Conservation (phyloP, 2,329 filamentous ascomycete species). For the Xylaria hypoxylon region DNA sequence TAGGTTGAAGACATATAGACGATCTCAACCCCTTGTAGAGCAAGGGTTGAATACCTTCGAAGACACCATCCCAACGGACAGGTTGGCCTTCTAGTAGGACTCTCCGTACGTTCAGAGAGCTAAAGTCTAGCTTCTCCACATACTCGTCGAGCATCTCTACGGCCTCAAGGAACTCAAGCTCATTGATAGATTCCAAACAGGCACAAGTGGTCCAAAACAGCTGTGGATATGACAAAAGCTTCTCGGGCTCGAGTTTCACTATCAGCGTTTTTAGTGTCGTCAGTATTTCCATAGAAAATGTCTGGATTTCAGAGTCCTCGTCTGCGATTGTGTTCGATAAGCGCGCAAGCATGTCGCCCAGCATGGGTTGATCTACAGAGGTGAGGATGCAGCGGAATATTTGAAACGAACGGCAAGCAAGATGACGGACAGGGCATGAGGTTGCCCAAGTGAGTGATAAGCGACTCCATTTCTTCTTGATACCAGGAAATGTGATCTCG, state of each 20-base stretch:
- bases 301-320: conserved; percentile 92
- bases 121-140: conserved; percentile 84
- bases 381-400: conserved; percentile 95
- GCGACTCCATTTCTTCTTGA: conserved; percentile 92
- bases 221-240: conserved; percentile 90
- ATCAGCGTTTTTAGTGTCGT: conserved; percentile 95
- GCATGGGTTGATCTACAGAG: conserved; percentile 90
- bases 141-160: conserved; percentile 91
- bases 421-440: conserved; percentile 91
- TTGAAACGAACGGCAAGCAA: conserved; percentile 97
- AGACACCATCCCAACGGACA: conserved; percentile 86
- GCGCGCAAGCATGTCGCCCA: conserved; percentile 94
- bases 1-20: conserved; percentile 81
- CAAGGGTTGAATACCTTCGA: conserved; percentile 86
- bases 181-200: conserved; percentile 95
- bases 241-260: conserved; percentile 80
- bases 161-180: conserved; percentile 92
- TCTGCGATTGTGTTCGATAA: conserved; percentile 97
- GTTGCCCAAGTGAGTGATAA: conserved; percentile 95
- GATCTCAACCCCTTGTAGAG: conserved; percentile 94
- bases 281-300: conserved; percentile 97
- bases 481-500: conserved; percentile 82
- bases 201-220: conserved; percentile 98
- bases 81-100: conserved; percentile 83
- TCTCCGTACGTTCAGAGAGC: conserved; percentile 73